Conservation (phyloP, 2,329 filamentous ascomycete genomes). For the Aspergillus sp. region DNA sequence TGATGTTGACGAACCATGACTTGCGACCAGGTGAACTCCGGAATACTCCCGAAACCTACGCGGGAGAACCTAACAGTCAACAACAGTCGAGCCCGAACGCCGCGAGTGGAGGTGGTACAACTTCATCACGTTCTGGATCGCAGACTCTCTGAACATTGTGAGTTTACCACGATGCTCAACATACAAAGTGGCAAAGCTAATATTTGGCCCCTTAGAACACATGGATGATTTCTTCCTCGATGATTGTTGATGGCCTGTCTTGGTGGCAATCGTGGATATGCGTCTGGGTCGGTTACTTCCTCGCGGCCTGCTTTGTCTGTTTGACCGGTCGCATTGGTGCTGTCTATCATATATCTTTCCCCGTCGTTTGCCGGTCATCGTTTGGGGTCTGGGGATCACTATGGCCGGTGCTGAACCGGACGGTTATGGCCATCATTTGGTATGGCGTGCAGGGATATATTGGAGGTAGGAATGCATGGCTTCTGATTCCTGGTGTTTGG, state of each 20-base stretch:
- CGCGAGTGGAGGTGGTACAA: constrained; percentile 86
- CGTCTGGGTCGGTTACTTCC: constrained; percentile 81
- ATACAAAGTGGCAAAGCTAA: neutral
- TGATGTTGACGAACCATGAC: constrained; percentile 86
- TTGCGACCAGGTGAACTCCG: constrained; percentile 59
- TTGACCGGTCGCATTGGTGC: constrained; percentile 81
- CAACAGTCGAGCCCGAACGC: constrained; percentile 71
- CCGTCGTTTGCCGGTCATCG: constrained; percentile 72
- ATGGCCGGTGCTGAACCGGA: constrained; percentile 86
- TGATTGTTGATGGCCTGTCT: constrained; percentile 73
- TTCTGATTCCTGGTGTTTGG: neutral
- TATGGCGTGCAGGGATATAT: constrained; percentile 76
- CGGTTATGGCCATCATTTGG: constrained; percentile 86
- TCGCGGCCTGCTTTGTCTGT: constrained; percentile 73
- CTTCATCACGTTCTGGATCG: constrained; percentile 85
- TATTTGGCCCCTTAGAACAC: constrained; percentile 59
- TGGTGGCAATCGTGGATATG: constrained; percentile 95
- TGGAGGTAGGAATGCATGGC: constrained; percentile 52
- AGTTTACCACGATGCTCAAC: constrained; percentile 18
- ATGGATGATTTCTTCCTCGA: constrained; percentile 88
- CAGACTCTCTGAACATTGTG: constrained; percentile 78
- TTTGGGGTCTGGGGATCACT: constrained; percentile 88
- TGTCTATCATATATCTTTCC: constrained; percentile 85
- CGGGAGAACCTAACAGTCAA: constrained; percentile 23
- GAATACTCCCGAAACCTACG: neutral